Evolutionary conservation across 208 protist genomes (phyloP), one percentile per base, ranked within the genome.

Genomic region (Endotrypanum monterogeii): DNA sequence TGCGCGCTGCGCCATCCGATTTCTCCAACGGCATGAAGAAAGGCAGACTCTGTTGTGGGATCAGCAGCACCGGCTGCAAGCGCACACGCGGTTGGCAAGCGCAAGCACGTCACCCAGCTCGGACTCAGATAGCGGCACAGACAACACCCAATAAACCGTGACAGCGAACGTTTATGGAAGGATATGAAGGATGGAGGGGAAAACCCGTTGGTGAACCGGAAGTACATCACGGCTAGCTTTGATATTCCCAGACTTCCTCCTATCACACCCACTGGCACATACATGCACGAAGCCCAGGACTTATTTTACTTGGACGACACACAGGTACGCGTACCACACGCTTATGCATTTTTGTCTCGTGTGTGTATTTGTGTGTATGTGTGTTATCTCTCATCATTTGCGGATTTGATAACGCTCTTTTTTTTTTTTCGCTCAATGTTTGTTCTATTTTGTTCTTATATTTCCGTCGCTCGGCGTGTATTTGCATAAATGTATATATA

Each of bases 1-100:
- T 9, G 88, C 85, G 51, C 89, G 89, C 14, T 96, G 91, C 82
- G 83, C 79, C n/a, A 86, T 92, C 54, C 84, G 83, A 35, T 88
- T 91, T 52, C 70, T 95, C 66, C 86, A 92, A 74, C 84, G 88
- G 3, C 71, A 88, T 58, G 83, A 93, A 28, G 84, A 89, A 39
- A 76, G 79, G 37, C 77, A 87, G 60, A 74, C 83, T 30, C 66
- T 87, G n/a, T 54, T 88, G 55, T 91, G 83, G 85, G 82, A 92
- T 72, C 78, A 79, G 44, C 76, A 80, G 63, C 76, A 67, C 28
- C 76, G 76, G 5, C 52, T 80, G 60, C 68, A 80, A 39, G 37
- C 50, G 25, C 70, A 72, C 63, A 51, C 30, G 1, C 63, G 44
- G 4, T 51, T 54, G 23, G 2, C 14, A 30, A 67, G 75, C 14